Base-by-base conservation (phyloP, 1,284 basidiomycete species). In the Inonotus obliquus region DNA sequence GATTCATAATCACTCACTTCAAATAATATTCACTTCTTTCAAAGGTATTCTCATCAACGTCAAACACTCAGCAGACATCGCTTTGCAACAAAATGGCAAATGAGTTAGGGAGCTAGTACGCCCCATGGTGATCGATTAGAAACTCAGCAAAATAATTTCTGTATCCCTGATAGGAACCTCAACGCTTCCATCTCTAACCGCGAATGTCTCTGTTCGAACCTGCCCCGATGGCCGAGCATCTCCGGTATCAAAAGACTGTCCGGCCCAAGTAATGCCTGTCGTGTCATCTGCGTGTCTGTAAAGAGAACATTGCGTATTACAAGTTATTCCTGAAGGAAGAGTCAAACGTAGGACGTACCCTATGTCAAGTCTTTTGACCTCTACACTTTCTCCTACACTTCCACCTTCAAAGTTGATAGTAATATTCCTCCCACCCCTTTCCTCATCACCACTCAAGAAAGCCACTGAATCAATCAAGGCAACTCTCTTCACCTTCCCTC, bases 231-330 rank as follows among this genome's bases (percentile, higher is more conserved):
- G 77, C 48, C 70, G 74, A 0, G 76, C 84, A 63, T 83, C 74
- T 37, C 66, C 53, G 0, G 84, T 87, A 69, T 87, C 86, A 62
- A 82, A 88, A 2, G 79, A 82, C 70, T 85, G 84, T 2, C 85
- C 85, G 55, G 79, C 86, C 84, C 84, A 87, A 0, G 77, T 83
- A 58, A 87, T 59, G 37, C 81, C 81, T 47, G 74, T 72, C 1
- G 75, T 77, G 64, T 83, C 83, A 65, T 86, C 82, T 17, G 84
- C 83, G 65, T 81, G 77, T 35, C 83, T 81, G 44, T 25, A 41
- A 44, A 54, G 54, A 54, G 52, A 57, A 54, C 13, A 60, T 2
- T 21, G 23, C 11, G 35, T 1, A 9, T 1, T 19, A 25, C n/a
- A 37, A 17, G 21, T 37, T n/a, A 38, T 14, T n/a, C 14, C n/a